Percentiles rank a stretch among this genome's conserved stretches.
Evolutionary conservation across 345 rosid species (phyloP).

Genomic region (Fremontodendron californicum): DNA sequence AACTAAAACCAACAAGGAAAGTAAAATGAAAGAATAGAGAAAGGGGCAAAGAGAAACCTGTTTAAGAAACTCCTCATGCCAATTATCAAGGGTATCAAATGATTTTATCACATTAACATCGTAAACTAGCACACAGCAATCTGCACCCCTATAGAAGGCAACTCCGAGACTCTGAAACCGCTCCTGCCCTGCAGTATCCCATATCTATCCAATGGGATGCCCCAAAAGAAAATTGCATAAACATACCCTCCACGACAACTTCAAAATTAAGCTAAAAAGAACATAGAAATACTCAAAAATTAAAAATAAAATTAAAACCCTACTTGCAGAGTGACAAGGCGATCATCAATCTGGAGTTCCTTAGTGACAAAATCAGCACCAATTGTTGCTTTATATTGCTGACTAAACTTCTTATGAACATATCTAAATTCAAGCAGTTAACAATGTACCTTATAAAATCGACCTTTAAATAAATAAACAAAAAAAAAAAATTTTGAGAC

Average conservation of each 20-base stretch:
- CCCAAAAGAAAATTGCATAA: neutral
- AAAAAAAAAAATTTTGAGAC: neutral
- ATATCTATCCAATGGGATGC: slow-evolving; percentile 48
- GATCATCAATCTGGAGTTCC: slow-evolving; percentile 87
- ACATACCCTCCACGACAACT: neutral
- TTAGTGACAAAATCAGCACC: slow-evolving; percentile 99
- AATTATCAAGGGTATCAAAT: slow-evolving; percentile 82
- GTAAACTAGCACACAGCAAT: slow-evolving; percentile 87
- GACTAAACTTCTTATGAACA: slow-evolving; percentile 90
- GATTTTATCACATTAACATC: slow-evolving; percentile 88
- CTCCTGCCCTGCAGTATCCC: slow-evolving; percentile 99
- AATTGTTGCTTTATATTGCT: slow-evolving; percentile 95
- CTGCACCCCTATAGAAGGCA: slow-evolving; percentile 97
- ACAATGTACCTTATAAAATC: neutral
- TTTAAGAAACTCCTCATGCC: slow-evolving; percentile 97
- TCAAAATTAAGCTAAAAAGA: neutral
- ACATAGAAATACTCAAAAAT: neutral
- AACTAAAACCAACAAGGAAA: slow-evolving; percentile 1
- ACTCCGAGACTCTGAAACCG: slow-evolving; percentile 96
- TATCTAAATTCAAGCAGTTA: slow-evolving; percentile 38
- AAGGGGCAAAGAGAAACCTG: slow-evolving; percentile 47
- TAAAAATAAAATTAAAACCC: slow-evolving; percentile 12
- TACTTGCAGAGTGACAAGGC: slow-evolving; percentile 88
- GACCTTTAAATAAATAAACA: neutral
- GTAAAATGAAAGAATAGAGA: neutral